phyloP scores from a whole-genome alignment of 2,329 filamentous ascomycete species.

The Phaeosphaeriaceae sp. region DNA sequence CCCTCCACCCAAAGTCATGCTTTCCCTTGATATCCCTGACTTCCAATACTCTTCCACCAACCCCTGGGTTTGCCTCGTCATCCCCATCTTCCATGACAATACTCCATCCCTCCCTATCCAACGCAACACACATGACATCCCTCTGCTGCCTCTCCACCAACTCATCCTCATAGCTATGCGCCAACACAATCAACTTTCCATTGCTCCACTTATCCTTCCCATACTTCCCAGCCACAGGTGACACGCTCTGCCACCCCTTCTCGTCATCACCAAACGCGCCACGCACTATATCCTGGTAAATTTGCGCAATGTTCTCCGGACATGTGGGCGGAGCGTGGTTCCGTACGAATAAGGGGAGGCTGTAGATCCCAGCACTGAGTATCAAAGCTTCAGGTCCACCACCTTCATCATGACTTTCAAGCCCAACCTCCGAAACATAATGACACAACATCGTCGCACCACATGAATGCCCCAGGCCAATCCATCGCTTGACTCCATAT shows the following conservation, averaged over 20 bases:
- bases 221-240: conserved; percentile 61
- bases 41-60: conserved; percentile 42
- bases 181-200: conserved; percentile 51
- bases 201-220: conserved; percentile 48
- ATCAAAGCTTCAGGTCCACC: conserved; percentile 57
- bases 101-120: conserved; percentile 55
- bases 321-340: conserved; percentile 50
- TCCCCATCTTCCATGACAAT: conserved; percentile 35
- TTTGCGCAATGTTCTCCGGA: conserved; percentile 44
- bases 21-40: conserved; percentile 61
- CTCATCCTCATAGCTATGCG: conserved; percentile 58
- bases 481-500: conserved; percentile 58
- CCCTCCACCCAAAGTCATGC: conserved; percentile 71
- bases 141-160: conserved; percentile 65
- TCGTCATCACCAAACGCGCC: conserved; percentile 65
- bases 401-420: conserved; percentile 1
- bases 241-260: conserved; percentile 46
- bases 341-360: conserved; percentile 63
- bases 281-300: conserved; percentile 66
- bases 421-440: conserved; percentile 40
- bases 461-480: conserved; percentile 69
- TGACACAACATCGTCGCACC: conserved; percentile 72
- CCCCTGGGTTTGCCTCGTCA: conserved; percentile 32
- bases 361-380: conserved; percentile 72
- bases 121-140: conserved; percentile 61